Conservation (phyloP, 768 basidiomycete genomes). For the Antrodiella citrinella region DNA sequence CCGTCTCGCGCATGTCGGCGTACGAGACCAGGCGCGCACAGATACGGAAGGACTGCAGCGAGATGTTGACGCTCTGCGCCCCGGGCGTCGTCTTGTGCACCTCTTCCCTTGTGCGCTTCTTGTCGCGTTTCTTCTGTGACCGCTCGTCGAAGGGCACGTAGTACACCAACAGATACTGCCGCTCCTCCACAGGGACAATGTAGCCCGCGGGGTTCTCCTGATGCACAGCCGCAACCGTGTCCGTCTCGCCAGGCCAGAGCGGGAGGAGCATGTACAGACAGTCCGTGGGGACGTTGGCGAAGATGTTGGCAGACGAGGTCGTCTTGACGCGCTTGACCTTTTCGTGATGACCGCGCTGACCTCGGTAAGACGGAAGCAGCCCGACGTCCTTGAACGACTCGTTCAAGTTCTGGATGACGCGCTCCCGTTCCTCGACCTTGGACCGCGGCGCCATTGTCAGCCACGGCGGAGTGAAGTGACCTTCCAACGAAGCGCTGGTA, state of each 20-base stretch:
- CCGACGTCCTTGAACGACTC: constrained; percentile 78
- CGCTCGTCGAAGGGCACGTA: constrained; percentile 52
- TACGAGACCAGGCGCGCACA: constrained; percentile 69
- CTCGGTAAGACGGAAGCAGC: constrained; percentile 47
- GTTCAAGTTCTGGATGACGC: constrained; percentile 55
- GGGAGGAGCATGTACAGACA: constrained; percentile 79
- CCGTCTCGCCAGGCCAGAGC: constrained; percentile 75
- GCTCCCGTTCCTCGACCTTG: constrained; percentile 60
- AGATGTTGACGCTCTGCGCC: constrained; percentile 27
- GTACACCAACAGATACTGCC: constrained; percentile 73
- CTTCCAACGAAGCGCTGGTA: constrained; percentile 13
- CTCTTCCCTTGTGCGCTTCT: constrained; percentile 33
- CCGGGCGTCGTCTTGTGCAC: neutral
- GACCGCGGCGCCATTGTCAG: constrained; percentile 53
- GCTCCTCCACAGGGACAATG: constrained; percentile 38
- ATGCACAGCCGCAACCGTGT: constrained; percentile 26
- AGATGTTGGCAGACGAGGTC: constrained; percentile 13
- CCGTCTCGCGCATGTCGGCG: constrained; percentile 62
- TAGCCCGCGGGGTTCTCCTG: constrained; percentile 14
- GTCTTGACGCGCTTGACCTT: constrained; percentile 15
- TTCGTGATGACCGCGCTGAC: constrained; percentile 13
- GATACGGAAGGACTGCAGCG: constrained; percentile 61
- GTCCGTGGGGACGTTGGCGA: constrained; percentile 48
- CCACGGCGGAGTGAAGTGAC: constrained; percentile 48
- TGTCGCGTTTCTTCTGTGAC: constrained; percentile 26